Evolutionary conservation across 306 rosid species (phyloP), one percentile per base, ranked within the genome.

Genomic region (Cicer yamashitae): DNA sequence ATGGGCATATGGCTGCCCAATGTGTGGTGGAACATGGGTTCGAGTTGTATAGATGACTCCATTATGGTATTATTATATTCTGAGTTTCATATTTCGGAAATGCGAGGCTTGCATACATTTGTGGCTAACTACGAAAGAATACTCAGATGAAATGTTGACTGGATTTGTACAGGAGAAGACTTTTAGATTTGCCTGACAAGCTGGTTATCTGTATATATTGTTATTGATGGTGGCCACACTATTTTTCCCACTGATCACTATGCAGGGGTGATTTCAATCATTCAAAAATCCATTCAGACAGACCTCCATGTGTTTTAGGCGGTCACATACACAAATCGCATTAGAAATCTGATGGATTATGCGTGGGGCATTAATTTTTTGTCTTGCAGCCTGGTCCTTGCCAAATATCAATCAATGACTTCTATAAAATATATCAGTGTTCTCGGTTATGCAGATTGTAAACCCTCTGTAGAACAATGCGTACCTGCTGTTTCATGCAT

Each of bases 21-120:
- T 91, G 94, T 94, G 98, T 61, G 97, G 97, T 65, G 98, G 98
- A 85, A 90, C 97, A 62, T 94, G 98, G 98, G 94, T 90, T 79
- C 94, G 91, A 67, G 98, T 94, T 79, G 97, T 90, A 61, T 94
- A 90, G 88, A 73, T 77, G 74, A 48, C 72, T 60, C 50, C 62
- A 18, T 34, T 5, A 5, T 41, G 38, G 57, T 44, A 46, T 74
- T 62, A 2, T 47, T 8, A 6, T 60, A 41, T 59, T 51, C 11
- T 17, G 66, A 14, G 56, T 46, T 74, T 73, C 56, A 41, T 47
- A 39, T 57, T 20, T 15, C 5, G 11, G n/a, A 20, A 67, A 77
- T 34, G 5, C 57, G 64, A 48, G 22, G 39, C 17, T 7, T 58
- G 68, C 64, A 47, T 73, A 40, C 50, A 59, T 77, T 37, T 56